Evolutionary conservation across 169 alveolate species (phyloP).

Genomic region (Plasmodium gaboni): DNA sequence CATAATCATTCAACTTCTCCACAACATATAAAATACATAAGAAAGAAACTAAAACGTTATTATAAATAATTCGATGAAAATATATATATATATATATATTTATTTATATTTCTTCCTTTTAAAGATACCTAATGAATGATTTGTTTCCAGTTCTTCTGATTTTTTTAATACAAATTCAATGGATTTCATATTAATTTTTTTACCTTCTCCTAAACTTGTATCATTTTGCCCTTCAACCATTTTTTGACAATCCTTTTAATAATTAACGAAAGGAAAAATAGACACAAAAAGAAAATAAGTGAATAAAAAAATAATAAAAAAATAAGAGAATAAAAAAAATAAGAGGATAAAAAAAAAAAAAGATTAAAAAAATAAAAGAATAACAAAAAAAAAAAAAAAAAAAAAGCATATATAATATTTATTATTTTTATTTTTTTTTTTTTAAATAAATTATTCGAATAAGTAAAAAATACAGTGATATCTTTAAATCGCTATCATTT

Average conservation of each 20-base stretch:
- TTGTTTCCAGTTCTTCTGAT: constrained; percentile 65
- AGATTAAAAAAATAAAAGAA: no score
- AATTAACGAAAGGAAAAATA: no score
- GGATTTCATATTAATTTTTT: constrained; percentile 38
- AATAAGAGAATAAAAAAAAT: background rate
- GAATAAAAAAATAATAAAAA: background rate
- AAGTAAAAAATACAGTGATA: no score
- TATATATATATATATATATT: background rate
- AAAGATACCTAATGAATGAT: constrained; percentile 61
- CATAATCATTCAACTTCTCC: constrained; percentile 63
- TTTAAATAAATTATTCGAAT: no score
- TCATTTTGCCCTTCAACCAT: constrained; percentile 7
- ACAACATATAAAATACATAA: constrained; percentile 51
- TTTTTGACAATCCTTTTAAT: constrained; percentile 7
- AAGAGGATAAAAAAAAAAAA: no score
- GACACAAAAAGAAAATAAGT: background rate
- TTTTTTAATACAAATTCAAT: constrained; percentile 67
- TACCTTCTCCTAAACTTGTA: constrained; percentile 3
- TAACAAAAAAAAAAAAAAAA: no score
- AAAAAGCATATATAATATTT: no score
- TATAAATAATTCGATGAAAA: background rate
- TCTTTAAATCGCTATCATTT: no score
- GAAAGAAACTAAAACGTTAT: constrained; percentile 38
- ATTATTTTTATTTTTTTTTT: no score
- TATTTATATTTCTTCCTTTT: constrained; percentile 4